Evolutionary conservation across 1,139 yeast genomes (phyloP), one percentile per base, ranked within the genome.

Genomic region (Arxiozyma slooffiae): DNA sequence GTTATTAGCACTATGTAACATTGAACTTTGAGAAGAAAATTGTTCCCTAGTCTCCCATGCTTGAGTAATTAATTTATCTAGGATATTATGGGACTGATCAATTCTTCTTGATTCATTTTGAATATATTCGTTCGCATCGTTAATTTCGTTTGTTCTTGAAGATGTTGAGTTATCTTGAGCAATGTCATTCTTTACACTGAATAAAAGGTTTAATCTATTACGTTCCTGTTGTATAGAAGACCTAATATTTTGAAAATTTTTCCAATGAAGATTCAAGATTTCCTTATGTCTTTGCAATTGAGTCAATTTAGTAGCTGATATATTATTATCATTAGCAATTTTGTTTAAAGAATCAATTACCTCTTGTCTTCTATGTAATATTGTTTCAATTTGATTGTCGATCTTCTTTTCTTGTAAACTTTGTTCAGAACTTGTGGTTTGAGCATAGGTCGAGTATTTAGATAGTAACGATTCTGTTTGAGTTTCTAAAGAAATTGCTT

Each of bases 31-130:
- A 48, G 82, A 74, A 50, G 77, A 60, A 51, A 92, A 77, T 62
- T 86, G 95, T 55, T 92, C 97, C 55, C 97, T 74, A 0, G 98
- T 89, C 58, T 84, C 85, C 68, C 81, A 84, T 0, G 97, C 98
- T 64, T 85, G 94, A 24, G 80, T 79, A 40, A 92, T 74, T 51
- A 92, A 72, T 47, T 85, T 71, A 63, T 92, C 97, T 7, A 96
- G 87, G 55, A 89, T 73, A 45, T 77, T 75, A 64, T 88, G 83
- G 43, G 94, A 82, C 51, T 75, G 75, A 58, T 86, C 88, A 23
- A 85, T 85, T 49, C 96, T 73, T 38, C 77, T 73, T 17, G 88
- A 70, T 67, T 92, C 98, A 52, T 83, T 82, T 52, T 85, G 74
- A 64, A 86, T 82, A 66, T 90, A 90, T 53, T 80, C 86, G 55